These are phyloP conservation scores for Leucaena leucocephala DNA, from an alignment of 306 rosid genomes.

Conservation along the genomic window DNA sequence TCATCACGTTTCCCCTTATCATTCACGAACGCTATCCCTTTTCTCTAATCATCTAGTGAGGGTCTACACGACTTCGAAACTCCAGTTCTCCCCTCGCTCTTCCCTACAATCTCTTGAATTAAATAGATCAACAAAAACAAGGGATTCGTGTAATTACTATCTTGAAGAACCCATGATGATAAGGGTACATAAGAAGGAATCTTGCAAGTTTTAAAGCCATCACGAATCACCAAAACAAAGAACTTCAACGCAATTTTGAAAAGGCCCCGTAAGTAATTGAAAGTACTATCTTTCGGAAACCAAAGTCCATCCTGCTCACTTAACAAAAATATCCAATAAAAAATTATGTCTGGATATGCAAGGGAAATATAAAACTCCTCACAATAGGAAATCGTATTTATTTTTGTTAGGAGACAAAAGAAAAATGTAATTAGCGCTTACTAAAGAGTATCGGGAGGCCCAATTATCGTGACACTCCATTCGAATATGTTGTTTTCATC, in stretches of 20 bases:
- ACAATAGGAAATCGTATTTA: slow-evolving; percentile 13
- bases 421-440: slow-evolving; percentile 35
- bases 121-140: slow-evolving; percentile 11
- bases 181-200: slow-evolving; percentile 9
- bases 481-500: slow-evolving; percentile 90
- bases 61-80: not conserved
- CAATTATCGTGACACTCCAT: slow-evolving; percentile 98
- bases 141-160: not conserved
- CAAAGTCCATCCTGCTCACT: slow-evolving; percentile 29
- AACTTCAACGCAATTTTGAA: slow-evolving; percentile 11
- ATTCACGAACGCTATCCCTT: not conserved
- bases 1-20: not conserved
- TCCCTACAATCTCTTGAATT: not conserved
- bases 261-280: slow-evolving; percentile 10
- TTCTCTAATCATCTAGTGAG: not conserved
- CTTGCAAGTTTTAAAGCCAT: not conserved
- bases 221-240: not conserved
- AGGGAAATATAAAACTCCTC: slow-evolving; percentile 22
- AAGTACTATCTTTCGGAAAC: slow-evolving; percentile 1
- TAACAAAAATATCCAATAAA: slow-evolving; percentile 5
- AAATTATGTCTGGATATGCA: slow-evolving; percentile 1
- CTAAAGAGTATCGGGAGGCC: slow-evolving; percentile 99
- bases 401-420: not conserved
- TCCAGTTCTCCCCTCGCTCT: not conserved
- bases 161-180: not conserved